Base-by-base conservation (phyloP, 495 filamentous ascomycete species). In the Aspergillus funiculosus region DNA sequence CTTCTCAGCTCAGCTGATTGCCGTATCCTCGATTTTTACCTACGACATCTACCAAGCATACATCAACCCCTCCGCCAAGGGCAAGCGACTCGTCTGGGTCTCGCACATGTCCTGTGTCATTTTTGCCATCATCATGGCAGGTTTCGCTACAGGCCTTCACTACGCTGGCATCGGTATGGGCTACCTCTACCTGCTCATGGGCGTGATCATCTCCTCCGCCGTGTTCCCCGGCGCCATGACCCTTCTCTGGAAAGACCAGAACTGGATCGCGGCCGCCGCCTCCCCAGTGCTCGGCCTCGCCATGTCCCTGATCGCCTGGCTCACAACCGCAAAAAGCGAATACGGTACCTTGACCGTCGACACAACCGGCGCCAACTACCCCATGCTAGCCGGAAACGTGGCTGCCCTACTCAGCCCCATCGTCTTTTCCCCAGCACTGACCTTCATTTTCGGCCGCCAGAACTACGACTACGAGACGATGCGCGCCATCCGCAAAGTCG, bases 401-500 rank as follows among this genome's bases (percentile, higher is more conserved):
- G 80, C 83, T 7, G 87, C 89, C 0, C 75, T 95, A 0, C 77
- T 95, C 6, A 85, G 85, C 13, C 91, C 91, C 0, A 49, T 87
- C 2, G 57, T 94, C 42, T 85, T 94, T 59, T 76, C 91, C 25
- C 88, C 89, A 0, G 50, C 94, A 41, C 68, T 97, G 17, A 94
- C 88, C 5, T 75, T 83, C 50, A 68, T 76, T 43, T 82, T 90
- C 51, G 82, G 84, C 20, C 54, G 77, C 25, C 85, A 92, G 52
- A 82, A 89, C 56, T 95, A 97, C 68, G 86, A 97, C 74, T 97
- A 86, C 76, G 76, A 80, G 44, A 83, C 79, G 25, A 95, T 95
- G 91, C 78, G 79, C 52, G 72, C 73, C 5, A 95, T 97, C 59
- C 80, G 85, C 58, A 81, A 77, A 58, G 87, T 81, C 15, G 89